Percentiles rank a stretch among this genome's conserved stretches.
Evolutionary conservation across 1,284 basidiomycete species (phyloP).

Genomic region (Rhodotorula sp.): DNA sequence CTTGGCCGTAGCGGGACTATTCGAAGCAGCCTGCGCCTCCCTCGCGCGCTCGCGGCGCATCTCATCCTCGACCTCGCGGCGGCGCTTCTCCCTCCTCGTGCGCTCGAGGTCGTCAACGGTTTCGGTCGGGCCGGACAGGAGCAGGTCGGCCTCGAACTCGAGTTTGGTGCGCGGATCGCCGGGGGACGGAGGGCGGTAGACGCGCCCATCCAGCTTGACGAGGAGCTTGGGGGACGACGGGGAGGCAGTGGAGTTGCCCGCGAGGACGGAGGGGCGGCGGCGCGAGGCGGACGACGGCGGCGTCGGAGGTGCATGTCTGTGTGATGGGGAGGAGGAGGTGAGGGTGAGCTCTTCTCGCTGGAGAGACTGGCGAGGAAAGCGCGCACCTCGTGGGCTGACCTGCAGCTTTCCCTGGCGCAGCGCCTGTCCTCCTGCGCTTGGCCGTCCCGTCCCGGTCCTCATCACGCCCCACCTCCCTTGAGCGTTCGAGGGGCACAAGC

Average conservation of each 20-base stretch:
- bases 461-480: conserved; percentile 1
- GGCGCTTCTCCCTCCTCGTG: conserved; percentile 8
- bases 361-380: neutral
- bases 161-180: conserved; percentile 14
- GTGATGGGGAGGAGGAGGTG: neutral
- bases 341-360: neutral
- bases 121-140: conserved; percentile 33
- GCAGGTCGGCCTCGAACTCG: conserved; percentile 25
- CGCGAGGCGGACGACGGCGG: conserved; percentile 10
- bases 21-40: neutral
- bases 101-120: conserved; percentile 30
- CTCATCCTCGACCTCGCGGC: conserved; percentile 24
- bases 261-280: neutral
- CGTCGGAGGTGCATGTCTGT: conserved; percentile 3
- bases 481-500: neutral
- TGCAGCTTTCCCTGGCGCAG: neutral
- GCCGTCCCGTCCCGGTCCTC: neutral
- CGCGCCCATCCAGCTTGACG: conserved; percentile 36
- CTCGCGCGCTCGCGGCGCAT: conserved; percentile 10
- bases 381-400: neutral
- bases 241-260: neutral
- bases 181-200: conserved; percentile 32
- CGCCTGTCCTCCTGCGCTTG: conserved; percentile 1
- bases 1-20: neutral
- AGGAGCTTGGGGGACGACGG: conserved; percentile 20